Percentiles rank a stretch among this genome's conserved stretches.
phyloP scores from a whole-genome alignment of 306 rosid species.

The barrel medic (Medicago truncatula) region DNA sequence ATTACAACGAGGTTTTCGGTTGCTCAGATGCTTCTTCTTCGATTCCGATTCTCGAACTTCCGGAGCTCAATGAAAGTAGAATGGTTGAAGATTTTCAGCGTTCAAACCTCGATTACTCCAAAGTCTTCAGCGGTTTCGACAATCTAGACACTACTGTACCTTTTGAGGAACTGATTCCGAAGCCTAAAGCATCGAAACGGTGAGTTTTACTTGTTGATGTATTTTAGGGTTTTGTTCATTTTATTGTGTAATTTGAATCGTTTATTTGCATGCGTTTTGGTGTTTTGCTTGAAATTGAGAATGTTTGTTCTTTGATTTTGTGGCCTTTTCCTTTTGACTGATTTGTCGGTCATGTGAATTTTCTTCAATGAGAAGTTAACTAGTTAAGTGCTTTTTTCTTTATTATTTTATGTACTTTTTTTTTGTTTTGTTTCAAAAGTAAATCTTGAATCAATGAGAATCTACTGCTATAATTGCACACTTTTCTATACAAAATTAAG shows the following conservation, averaged over 20 bases:
- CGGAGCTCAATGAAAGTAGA: slow-evolving; percentile 64
- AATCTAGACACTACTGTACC: slow-evolving; percentile 65
- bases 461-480: slow-evolving; percentile 18
- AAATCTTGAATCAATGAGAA: slow-evolving; percentile 20
- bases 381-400: slow-evolving; percentile 23
- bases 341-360: slow-evolving; percentile 43
- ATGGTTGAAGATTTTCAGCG: slow-evolving; percentile 55
- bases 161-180: slow-evolving; percentile 59
- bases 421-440: neutral
- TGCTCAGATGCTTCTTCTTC: slow-evolving; percentile 62
- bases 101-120: slow-evolving; percentile 80
- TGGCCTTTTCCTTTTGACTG: slow-evolving; percentile 23
- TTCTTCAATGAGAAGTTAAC: slow-evolving; percentile 35
- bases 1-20: slow-evolving; percentile 81
- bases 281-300: slow-evolving; percentile 38
- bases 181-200: slow-evolving; percentile 51
- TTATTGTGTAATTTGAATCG: slow-evolving; percentile 18
- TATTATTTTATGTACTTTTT: neutral
- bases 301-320: slow-evolving; percentile 41
- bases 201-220: slow-evolving; percentile 40
- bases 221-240: slow-evolving; percentile 26
- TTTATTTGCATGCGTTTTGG: neutral
- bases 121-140: slow-evolving; percentile 73
- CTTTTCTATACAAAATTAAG: neutral
- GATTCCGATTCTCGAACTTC: slow-evolving; percentile 87